Base-by-base conservation (phyloP, 352 stramenopile species). In the Phytopythium cucurbitacearum region DNA sequence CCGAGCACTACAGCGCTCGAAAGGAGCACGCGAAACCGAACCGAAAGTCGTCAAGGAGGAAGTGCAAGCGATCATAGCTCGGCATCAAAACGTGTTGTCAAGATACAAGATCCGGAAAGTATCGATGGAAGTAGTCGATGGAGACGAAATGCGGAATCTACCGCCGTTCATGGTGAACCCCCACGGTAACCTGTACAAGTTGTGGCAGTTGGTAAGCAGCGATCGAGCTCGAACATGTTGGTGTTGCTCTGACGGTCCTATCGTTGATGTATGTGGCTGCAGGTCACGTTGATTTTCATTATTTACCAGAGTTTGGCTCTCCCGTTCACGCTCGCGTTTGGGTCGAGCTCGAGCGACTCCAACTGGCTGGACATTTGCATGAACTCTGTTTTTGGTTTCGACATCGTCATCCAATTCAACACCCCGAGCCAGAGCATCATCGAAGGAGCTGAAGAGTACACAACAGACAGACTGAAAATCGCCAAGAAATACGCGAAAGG, bases 361-460 rank as follows among this genome's bases (percentile, higher is more conserved):
- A 67, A 58, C 4, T 45, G 43, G 1, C 60, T 85, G 16, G 80
- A 90, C 41, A 72, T 70, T 12, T 57, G 76, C 40, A 90, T 81
- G 59, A 92, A 76, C 49, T 59, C 64, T 44, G 65, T 93, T 11
- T 93, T 93, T 43, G 76, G 69, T 5, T 53, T 76, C 46, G 80
- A 93, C 48, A 88, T 91, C 41, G 40, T 76, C 12, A 76, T 93
- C 32, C 76, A 76, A n/a, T 91, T 89, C 56, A 89, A 87, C 62
- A 91, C 77, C 3, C 80, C 82, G 6, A 51, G 88, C 39, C 62
- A 67, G 1, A 54, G 57, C 35, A 52, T 67, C 5, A 47, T 58
- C n/a, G 70, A 85, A 35, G 74, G 76, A 34, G 68, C 51, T 44
- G 21, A 28, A 28, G 66, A 69, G 36, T 89, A 89, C 54, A 84